A percentile compares a stretch with the other conserved stretches of the same genome.
Evolutionary conservation across 768 basidiomycete genomes (phyloP).

Genomic region (Gloeostereum incarnatum): DNA sequence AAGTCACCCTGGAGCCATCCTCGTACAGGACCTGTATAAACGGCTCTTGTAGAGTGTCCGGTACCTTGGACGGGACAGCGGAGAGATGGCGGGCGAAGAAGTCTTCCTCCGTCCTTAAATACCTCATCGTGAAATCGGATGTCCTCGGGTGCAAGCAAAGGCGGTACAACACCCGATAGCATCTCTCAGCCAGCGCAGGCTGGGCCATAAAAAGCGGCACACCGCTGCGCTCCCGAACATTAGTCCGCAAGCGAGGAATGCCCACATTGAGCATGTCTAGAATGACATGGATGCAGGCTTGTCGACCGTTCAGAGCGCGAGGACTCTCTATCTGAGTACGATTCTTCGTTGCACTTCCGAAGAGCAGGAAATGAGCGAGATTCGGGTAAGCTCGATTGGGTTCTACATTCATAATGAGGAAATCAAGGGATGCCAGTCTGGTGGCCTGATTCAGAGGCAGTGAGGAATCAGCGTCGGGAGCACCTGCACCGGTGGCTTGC

Average conservation of each 20-base stretch:
- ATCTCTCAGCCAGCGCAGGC: constrained; percentile 78
- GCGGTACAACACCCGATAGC: constrained; percentile 76
- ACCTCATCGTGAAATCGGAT: constrained; percentile 72
- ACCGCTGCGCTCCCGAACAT: constrained; percentile 19
- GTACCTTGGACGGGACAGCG: constrained; percentile 57
- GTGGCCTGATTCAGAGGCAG: constrained; percentile 58
- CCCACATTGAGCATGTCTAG: constrained; percentile 70
- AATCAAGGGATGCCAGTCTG: constrained; percentile 66
- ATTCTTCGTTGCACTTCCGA: constrained; percentile 52
- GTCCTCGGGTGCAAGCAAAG: constrained; percentile 84
- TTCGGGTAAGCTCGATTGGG: constrained; percentile 61
- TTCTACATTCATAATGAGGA: constrained; percentile 75
- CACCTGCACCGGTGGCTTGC: constrained; percentile 65
- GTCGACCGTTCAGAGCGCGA: constrained; percentile 57
- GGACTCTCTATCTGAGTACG: constrained; percentile 74
- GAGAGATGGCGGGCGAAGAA: constrained; percentile 86
- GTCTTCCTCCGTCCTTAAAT: constrained; percentile 79
- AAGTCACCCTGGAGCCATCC: constrained; percentile 61
- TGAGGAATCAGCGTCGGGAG: constrained; percentile 39
- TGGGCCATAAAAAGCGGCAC: constrained; percentile 51
- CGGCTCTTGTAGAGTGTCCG: constrained; percentile 37
- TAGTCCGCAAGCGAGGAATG: constrained; percentile 45
- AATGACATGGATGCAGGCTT: constrained; percentile 73
- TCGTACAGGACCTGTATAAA: constrained; percentile 55
- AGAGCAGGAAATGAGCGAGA: constrained; percentile 79